phyloP scores from a whole-genome alignment of 768 basidiomycete genomes.

The Termitomyces sp. region DNA sequence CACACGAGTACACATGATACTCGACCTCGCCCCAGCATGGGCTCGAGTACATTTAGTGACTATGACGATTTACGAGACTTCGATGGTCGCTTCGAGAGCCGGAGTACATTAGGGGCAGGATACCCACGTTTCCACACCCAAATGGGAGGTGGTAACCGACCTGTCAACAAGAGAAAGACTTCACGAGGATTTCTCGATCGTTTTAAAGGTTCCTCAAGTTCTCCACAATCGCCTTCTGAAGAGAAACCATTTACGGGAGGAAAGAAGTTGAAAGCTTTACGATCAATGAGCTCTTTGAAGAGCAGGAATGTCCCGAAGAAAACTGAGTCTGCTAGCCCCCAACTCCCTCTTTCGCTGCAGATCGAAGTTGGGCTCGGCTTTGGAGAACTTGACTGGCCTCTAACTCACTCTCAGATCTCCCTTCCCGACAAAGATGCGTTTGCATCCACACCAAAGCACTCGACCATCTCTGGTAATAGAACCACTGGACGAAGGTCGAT shows the following conservation, averaged over 20 bases:
- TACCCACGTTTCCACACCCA: slow-evolving; percentile 18
- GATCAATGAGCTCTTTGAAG: slow-evolving; percentile 80
- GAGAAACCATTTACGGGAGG: slow-evolving; percentile 34
- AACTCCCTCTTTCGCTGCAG: slow-evolving; percentile 48
- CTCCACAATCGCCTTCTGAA: slow-evolving; percentile 41
- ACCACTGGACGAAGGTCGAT: slow-evolving; percentile 65
- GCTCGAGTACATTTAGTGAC: slow-evolving; percentile 73
- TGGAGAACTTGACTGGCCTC: slow-evolving; percentile 52
- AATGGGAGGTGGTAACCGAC: slow-evolving; percentile 31
- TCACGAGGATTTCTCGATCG: slow-evolving; percentile 68
- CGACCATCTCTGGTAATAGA: slow-evolving; percentile 34
- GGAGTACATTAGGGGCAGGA: slow-evolving; percentile 63
- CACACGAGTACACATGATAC: slow-evolving; percentile 33
- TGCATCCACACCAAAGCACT: slow-evolving; percentile 31
- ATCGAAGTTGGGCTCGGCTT: slow-evolving; percentile 58
- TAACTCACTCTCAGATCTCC: slow-evolving; percentile 23
- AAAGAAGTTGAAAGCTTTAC: slow-evolving; percentile 67
- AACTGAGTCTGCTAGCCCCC: slow-evolving; percentile 44
- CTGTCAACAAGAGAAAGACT: slow-evolving; percentile 47
- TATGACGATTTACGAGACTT: slow-evolving; percentile 88
- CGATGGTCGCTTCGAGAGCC: slow-evolving; percentile 81
- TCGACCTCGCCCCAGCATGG: slow-evolving; percentile 64
- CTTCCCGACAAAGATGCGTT: slow-evolving; percentile 18
- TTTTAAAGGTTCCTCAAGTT: slow-evolving; percentile 46
- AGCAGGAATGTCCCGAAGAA: slow-evolving; percentile 42